phyloP scores from a whole-genome alignment of 345 rosid genomes.

The Rubroshorea leprosula region DNA sequence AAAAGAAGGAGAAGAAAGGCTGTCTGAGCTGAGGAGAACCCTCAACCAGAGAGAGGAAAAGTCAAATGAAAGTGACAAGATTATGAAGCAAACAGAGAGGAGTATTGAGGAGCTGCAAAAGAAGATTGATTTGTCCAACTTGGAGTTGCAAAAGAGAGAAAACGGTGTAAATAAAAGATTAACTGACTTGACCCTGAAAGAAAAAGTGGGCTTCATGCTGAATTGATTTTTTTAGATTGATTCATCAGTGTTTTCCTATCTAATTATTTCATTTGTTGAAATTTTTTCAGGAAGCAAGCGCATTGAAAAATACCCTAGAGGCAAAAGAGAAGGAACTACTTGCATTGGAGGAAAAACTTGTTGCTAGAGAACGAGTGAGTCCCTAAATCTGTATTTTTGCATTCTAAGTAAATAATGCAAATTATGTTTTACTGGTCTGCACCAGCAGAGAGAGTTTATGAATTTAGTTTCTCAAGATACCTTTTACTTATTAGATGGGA shows the following conservation, averaged over 20 bases:
- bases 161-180: slow-evolving; percentile 36
- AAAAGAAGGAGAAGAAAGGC: slow-evolving; percentile 39
- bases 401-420: neutral
- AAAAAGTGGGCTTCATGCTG: slow-evolving; percentile 43
- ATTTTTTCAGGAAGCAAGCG: slow-evolving; percentile 44
- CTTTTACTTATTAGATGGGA: neutral
- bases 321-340: slow-evolving; percentile 50
- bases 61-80: slow-evolving; percentile 40
- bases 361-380: slow-evolving; percentile 68
- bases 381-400: neutral
- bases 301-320: slow-evolving; percentile 34
- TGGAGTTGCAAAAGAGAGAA: slow-evolving; percentile 55
- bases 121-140: slow-evolving; percentile 38
- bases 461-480: neutral
- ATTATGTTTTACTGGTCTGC: too few species aligned
- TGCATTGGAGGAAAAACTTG: slow-evolving; percentile 62
- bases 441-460: too few species aligned
- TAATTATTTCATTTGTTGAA: slow-evolving; percentile 21
- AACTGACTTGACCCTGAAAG: slow-evolving; percentile 49
- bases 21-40: slow-evolving; percentile 44
- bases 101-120: slow-evolving; percentile 48
- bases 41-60: slow-evolving; percentile 53
- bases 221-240: neutral
- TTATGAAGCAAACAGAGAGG: slow-evolving; percentile 45
- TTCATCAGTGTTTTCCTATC: slow-evolving; percentile 8